These are phyloP conservation scores for Xylaria castorea DNA, from an alignment of 495 filamentous ascomycete genomes.

Conservation along the genomic window DNA sequence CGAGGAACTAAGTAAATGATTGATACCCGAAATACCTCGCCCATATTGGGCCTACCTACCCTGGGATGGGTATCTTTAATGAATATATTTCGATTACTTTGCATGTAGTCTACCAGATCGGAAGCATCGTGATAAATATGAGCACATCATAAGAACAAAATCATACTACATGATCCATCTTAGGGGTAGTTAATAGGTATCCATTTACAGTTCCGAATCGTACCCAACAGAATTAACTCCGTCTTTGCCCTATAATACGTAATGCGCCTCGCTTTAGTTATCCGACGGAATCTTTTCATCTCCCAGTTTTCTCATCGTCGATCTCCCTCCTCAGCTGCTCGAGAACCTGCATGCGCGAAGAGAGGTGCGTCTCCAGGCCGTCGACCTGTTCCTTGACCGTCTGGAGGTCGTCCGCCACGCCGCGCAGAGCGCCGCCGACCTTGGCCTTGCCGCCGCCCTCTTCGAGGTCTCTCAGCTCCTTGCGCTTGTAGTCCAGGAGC, in stretches of 20 bases:
- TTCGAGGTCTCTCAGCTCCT: conserved; percentile 71
- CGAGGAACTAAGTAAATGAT: conserved; percentile 7
- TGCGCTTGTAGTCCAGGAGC: conserved; percentile 80
- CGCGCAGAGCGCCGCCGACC: conserved; percentile 65
- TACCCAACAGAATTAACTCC: conserved; percentile 20
- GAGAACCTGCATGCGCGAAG: conserved; percentile 62
- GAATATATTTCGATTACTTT: conserved; percentile 8
- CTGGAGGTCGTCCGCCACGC: conserved; percentile 71
- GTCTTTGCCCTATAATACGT: conserved; percentile 16
- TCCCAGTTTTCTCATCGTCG: conserved; percentile 67
- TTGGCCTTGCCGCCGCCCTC: conserved; percentile 74
- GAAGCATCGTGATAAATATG: neutral
- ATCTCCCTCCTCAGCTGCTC: conserved; percentile 64
- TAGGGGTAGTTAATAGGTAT: conserved; percentile 2
- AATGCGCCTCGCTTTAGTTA: neutral
- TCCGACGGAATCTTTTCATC: conserved; percentile 35
- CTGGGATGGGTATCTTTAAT: conserved; percentile 15
- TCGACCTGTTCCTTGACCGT: conserved; percentile 80
- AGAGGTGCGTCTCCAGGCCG: conserved; percentile 69
- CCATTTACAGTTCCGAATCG: conserved; percentile 10
- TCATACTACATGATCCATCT: neutral
- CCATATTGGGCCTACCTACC: conserved; percentile 2
- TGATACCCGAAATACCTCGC: conserved; percentile 17
- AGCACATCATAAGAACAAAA: neutral
- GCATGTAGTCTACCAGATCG: neutral